Evolutionary conservation across 805 yeast species (phyloP), one percentile per base, ranked within the genome.

Genomic region (Zygoascus tannicola): DNA sequence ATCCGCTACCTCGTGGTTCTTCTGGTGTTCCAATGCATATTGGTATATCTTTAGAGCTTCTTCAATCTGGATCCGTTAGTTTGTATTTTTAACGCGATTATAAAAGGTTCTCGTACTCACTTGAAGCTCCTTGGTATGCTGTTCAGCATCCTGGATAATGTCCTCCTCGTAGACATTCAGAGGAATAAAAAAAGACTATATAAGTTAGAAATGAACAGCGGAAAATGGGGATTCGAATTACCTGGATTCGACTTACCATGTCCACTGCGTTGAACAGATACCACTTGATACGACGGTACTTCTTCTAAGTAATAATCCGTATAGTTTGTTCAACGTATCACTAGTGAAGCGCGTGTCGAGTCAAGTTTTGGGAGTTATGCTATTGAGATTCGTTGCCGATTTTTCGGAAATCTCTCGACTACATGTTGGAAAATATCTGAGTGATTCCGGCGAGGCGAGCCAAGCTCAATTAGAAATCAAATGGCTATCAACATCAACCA

Each of bases 121-220:
- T 55, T 90, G 97, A 20, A 90, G 67, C 58, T 92, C 99, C 39
- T 95, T 69, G 1, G 97, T 82, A 56, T 87, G 95, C 50, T 86
- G 90, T 50, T 88, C 95, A 28, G 81, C 82, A 50, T 85, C 90
- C 30, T 75, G 67, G 16, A 63, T 64, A 4, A 74, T 63, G 41
- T 82, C 85, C 56, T 84, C 94, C 45, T 82, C 90, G 34, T 74
- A 74, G 38, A 81, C 64, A 56, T 90, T 90, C 36, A 88, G 70
- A 1, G 97, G 94, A 26, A 80, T 71, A 60, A 90, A 88, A 2
- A 79, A 37, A 3, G 40, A 37, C 40, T 37, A 37, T 4, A 16
- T 16, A 5, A 21, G 19, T 3, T 12, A 16, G 36, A n/a, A n/a
- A n/a, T 33, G 15, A 33, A 21, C 36, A n/a, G 15, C 4, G 14